Percentiles rank a stretch among this genome's conserved stretches.
phyloP scores from a whole-genome alignment of 768 basidiomycete species.

The Gloeopeniophorella convolvens region DNA sequence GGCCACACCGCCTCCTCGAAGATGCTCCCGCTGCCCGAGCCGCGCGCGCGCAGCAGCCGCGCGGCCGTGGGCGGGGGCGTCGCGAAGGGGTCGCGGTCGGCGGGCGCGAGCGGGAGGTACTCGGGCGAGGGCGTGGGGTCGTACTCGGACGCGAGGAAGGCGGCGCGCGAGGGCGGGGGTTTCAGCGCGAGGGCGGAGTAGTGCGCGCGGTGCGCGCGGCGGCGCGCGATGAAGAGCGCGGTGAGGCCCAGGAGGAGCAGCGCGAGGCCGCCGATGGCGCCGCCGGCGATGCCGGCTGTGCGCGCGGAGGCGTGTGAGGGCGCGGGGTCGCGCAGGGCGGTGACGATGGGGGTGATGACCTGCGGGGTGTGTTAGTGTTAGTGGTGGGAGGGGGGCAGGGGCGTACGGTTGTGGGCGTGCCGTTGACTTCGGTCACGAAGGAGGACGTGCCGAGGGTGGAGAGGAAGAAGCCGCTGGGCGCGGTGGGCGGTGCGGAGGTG shows the following conservation, averaged over 20 bases:
- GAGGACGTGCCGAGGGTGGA: slow-evolving; percentile 12
- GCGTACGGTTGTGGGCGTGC: slow-evolving; percentile 18
- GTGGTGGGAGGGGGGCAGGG: background rate
- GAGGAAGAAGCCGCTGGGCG: slow-evolving; percentile 3
- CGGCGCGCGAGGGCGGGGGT: slow-evolving; percentile 4
- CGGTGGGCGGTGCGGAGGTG: background rate
- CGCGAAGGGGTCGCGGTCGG: slow-evolving; percentile 1
- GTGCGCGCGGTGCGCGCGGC: slow-evolving; percentile 1
- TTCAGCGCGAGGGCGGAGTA: slow-evolving; percentile 17
- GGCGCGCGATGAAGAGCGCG: slow-evolving; percentile 6
- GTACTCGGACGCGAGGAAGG: slow-evolving; percentile 14
- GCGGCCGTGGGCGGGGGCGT: slow-evolving; percentile 4
- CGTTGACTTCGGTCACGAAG: slow-evolving; percentile 9
- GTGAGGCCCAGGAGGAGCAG: slow-evolving; percentile 11
- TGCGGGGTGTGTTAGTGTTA: background rate
- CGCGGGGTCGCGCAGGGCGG: background rate
- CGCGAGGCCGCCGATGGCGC: slow-evolving; percentile 7
- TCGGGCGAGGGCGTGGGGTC: no score
- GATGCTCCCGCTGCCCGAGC: slow-evolving; percentile 17
- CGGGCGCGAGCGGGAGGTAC: no score
- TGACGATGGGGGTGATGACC: slow-evolving; percentile 17
- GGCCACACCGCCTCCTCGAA: slow-evolving; percentile 21
- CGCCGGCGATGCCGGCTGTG: slow-evolving; percentile 9
- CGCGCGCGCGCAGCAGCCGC: slow-evolving; percentile 11
- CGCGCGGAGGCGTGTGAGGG: background rate